Conservation (phyloP, 148 eudicot species). For the Cornus florida region DNA sequence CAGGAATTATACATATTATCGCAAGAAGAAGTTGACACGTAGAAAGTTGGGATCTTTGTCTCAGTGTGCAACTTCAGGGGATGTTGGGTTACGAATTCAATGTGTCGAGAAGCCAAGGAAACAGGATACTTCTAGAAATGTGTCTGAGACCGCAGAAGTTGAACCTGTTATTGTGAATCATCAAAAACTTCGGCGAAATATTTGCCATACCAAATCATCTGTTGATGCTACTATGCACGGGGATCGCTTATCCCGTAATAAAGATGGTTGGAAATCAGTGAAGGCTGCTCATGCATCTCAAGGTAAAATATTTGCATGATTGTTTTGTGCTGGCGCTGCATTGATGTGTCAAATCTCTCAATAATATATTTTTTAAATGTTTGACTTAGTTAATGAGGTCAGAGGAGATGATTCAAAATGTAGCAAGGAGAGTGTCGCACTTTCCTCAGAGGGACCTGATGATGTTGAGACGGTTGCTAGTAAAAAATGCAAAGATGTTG, state of each 20-base stretch:
- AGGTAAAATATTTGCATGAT: conserved; percentile 29
- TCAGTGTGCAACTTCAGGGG: conserved; percentile 30
- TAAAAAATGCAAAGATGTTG: conserved; percentile 15
- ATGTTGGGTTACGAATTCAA: conserved; percentile 23
- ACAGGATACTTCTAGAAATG: conserved; percentile 21
- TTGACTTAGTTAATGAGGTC: conserved; percentile 2
- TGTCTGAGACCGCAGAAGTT: conserved; percentile 20
- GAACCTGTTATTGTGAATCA: conserved; percentile 26
- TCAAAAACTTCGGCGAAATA: conserved; percentile 22
- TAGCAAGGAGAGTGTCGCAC: conserved; percentile 23
- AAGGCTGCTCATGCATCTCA: conserved; percentile 22
- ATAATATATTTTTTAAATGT: not conserved
- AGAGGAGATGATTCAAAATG: conserved; percentile 23
- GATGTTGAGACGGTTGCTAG: conserved; percentile 30
- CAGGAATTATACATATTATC: conserved; percentile 59
- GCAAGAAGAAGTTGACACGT: conserved; percentile 48
- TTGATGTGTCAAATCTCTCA: not conserved
- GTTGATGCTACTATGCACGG: conserved; percentile 17
- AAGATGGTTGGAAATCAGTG: conserved; percentile 19
- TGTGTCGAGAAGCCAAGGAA: conserved; percentile 37
- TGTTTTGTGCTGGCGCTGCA: conserved; percentile 1
- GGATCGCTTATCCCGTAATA: conserved; percentile 18
- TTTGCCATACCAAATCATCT: conserved; percentile 20
- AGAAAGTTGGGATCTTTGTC: conserved; percentile 53
- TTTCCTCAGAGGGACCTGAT: conserved; percentile 16